These are phyloP conservation scores for Aspergillus bombycis DNA, from an alignment of 2,329 filamentous ascomycete genomes.

Conservation along the genomic window DNA sequence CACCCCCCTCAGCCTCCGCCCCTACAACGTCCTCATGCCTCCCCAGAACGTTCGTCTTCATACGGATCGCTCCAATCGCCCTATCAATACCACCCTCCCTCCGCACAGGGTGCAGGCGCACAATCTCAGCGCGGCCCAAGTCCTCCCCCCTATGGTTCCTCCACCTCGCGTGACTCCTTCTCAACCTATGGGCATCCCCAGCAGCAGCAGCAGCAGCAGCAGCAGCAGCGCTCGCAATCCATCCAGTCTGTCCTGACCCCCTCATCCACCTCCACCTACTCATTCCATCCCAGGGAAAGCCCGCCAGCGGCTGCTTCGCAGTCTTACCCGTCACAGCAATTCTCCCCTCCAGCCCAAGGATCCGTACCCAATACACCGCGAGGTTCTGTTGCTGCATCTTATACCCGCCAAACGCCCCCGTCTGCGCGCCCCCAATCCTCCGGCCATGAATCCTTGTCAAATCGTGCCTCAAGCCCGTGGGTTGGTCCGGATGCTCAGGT, in stretches of 20 bases:
- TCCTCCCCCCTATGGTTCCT: constrained; percentile 35
- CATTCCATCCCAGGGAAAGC: constrained; percentile 39
- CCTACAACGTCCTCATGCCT: constrained; percentile 49
- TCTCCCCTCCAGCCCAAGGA: constrained; percentile 40
- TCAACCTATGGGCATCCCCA: constrained; percentile 33
- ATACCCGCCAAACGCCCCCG: constrained; percentile 39
- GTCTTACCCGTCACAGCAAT: constrained; percentile 36
- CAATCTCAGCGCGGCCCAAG: constrained; percentile 38
- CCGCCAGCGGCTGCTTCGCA: constrained; percentile 36
- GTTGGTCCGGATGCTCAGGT: constrained; percentile 32
- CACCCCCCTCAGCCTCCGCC: constrained; percentile 46
- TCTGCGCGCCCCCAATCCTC: constrained; percentile 42
- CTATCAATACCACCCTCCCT: constrained; percentile 42
- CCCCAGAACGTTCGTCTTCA: constrained; percentile 45
- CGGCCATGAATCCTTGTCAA: constrained; percentile 38
- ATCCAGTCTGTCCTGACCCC: constrained; percentile 44
- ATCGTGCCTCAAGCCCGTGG: constrained; percentile 38
- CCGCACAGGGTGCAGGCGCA: constrained; percentile 33
- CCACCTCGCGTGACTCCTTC: constrained; percentile 39
- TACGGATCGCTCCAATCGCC: constrained; percentile 44
- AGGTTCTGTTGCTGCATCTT: constrained; percentile 46
- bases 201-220: constrained; percentile 33
- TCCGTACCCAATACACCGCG: constrained; percentile 54
- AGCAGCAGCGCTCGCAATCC: constrained; percentile 42
- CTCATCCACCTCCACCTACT: constrained; percentile 35